A percentile compares a stretch with the other conserved stretches of the same genome.
phyloP scores from a whole-genome alignment of 139 green algal species.

The Desmodesmus armatus region DNA sequence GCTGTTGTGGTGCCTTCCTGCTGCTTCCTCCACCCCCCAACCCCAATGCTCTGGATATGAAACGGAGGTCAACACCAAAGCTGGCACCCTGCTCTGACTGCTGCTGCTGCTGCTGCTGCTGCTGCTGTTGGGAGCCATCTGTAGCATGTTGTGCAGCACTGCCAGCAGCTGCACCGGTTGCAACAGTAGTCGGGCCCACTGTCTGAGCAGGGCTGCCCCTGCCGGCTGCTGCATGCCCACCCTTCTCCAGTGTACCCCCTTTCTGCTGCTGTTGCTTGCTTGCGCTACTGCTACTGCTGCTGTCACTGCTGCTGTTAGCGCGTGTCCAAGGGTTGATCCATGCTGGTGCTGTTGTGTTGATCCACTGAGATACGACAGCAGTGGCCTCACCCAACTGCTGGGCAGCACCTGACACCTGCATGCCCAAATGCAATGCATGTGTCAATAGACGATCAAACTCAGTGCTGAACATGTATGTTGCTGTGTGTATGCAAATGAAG shows the following conservation, averaged over 20 bases:
- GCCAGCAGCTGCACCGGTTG: slow-evolving; percentile 3
- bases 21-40: neutral
- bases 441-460: neutral
- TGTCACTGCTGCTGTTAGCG: neutral
- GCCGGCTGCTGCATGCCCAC: too few relatives aligned
- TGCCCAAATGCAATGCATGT: neutral
- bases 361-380: too few relatives aligned
- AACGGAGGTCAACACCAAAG: too few relatives aligned
- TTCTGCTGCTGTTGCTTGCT: too few relatives aligned
- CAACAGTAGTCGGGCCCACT: too few relatives aligned
- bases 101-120: neutral
- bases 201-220: too few relatives aligned
- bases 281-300: slow-evolving; percentile 8
- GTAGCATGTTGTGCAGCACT: neutral
- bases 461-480: neutral
- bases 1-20: neutral
- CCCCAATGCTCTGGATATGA: too few relatives aligned
- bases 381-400: too few relatives aligned
- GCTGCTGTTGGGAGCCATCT: neutral
- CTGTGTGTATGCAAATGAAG: neutral
- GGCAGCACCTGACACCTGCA: too few relatives aligned
- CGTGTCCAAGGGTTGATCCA: too few relatives aligned
- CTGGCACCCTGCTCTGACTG: neutral
- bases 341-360: too few relatives aligned
- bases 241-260: too few relatives aligned